A percentile compares a stretch with the other conserved stretches of the same genome.
phyloP scores from a whole-genome alignment of 1,284 basidiomycete genomes.

The Naganishia liquefaciens region DNA sequence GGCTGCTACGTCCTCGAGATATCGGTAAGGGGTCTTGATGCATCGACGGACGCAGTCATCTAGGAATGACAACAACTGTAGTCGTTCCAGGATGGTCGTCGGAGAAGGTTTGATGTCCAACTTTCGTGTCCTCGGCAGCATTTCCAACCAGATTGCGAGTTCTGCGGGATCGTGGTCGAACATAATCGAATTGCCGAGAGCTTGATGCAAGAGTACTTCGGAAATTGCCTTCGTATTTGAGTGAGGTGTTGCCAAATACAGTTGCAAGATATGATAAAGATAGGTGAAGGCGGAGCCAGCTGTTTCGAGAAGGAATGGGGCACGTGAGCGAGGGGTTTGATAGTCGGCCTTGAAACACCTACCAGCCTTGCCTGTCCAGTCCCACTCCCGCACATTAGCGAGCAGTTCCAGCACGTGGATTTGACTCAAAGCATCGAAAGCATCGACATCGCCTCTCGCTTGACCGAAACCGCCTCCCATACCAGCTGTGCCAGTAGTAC shows the following conservation, averaged over 20 bases:
- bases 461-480: slow-evolving; percentile 56
- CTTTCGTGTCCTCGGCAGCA: slow-evolving; percentile 54
- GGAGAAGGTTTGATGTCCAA: slow-evolving; percentile 58
- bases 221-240: slow-evolving; percentile 63
- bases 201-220: slow-evolving; percentile 61
- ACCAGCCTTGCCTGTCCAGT: slow-evolving; percentile 74
- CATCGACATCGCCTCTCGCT: slow-evolving; percentile 53
- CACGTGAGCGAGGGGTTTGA: too few species aligned
- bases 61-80: slow-evolving; percentile 67
- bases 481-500: slow-evolving; percentile 49
- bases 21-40: slow-evolving; percentile 79
- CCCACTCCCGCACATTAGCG: slow-evolving; percentile 71
- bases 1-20: slow-evolving; percentile 69
- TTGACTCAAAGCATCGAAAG: slow-evolving; percentile 66
- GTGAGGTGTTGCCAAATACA: slow-evolving; percentile 61
- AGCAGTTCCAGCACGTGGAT: slow-evolving; percentile 77
- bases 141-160: slow-evolving; percentile 71
- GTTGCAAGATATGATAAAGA: slow-evolving; percentile 67
- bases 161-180: slow-evolving; percentile 80
- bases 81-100: slow-evolving; percentile 62
- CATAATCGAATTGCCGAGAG: slow-evolving; percentile 69
- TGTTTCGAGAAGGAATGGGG: slow-evolving; percentile 33
- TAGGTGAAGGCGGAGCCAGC: slow-evolving; percentile 56
- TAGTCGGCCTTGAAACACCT: slow-evolving; percentile 36
- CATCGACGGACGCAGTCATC: slow-evolving; percentile 86